Conservation (phyloP, 2,329 filamentous ascomycete species). For the Allantophomopsis cytisporea region DNA sequence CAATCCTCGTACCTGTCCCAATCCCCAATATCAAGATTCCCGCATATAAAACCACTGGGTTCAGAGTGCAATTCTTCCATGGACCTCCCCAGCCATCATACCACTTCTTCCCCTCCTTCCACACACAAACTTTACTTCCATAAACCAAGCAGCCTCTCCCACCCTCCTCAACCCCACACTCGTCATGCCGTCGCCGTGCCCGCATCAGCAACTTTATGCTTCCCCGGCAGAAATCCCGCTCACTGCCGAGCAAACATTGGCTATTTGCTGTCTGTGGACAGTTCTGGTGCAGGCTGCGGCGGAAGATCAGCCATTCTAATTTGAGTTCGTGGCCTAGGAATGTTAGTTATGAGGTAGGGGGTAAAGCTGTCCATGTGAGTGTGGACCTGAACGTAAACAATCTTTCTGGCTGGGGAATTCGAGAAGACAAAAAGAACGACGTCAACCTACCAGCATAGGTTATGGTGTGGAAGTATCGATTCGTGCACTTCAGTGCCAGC, state of each 20-base stretch:
- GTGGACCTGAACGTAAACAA: no score
- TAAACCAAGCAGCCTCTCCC: conserved; percentile 17
- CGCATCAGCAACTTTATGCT: conserved; percentile 44
- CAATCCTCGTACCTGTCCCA: no score
- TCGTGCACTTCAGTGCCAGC: conserved; percentile 55
- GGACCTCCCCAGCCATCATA: no score
- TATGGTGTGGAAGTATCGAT: conserved; percentile 45
- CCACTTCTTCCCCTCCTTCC: background rate
- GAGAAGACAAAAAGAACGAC: conserved; percentile 20
- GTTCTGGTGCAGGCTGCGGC: conserved; percentile 47
- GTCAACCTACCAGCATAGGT: conserved; percentile 47
- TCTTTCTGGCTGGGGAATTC: no score
- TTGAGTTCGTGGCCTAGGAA: conserved; percentile 23
- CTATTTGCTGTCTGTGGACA: conserved; percentile 39
- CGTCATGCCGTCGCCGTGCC: conserved; percentile 41
- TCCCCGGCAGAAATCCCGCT: conserved; percentile 44
- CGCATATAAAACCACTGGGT: no score
- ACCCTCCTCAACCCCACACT: conserved; percentile 31
- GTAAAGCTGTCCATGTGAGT: no score
- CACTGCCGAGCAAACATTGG: conserved; percentile 43
- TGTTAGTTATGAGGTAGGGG: no score
- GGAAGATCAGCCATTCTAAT: conserved; percentile 54
- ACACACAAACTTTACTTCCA: conserved; percentile 10
- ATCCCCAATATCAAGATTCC: no score
- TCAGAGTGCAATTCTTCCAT: no score